phyloP scores from a whole-genome alignment of 2,329 filamentous ascomycete genomes.

The Colletotrichum cuscutae region DNA sequence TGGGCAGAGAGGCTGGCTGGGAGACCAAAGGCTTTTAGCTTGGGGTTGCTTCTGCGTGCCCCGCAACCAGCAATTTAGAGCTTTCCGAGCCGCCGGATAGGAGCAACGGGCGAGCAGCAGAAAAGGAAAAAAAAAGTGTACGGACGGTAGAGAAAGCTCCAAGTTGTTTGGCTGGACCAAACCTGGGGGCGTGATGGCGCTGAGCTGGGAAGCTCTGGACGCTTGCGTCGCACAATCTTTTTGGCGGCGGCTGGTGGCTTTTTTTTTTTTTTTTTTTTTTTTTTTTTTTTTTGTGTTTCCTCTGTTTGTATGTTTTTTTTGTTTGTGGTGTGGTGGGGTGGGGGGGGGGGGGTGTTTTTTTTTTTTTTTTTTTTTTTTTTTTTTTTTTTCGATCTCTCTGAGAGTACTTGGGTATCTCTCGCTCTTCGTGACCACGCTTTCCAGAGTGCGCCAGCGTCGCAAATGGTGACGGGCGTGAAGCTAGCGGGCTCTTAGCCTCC shows the following conservation, averaged over 20 bases:
- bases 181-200: slow-evolving; percentile 23
- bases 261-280: background rate
- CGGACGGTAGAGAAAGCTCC: background rate
- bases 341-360: no score
- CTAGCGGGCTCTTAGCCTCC: background rate
- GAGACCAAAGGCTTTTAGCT: background rate
- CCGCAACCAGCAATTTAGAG: slow-evolving; percentile 13
- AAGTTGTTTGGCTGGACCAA: background rate
- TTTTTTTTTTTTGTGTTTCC: background rate
- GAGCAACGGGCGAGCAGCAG: slow-evolving; percentile 2
- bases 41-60: background rate
- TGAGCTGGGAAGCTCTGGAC: background rate
- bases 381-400: background rate
- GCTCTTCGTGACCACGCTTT: background rate
- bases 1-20: slow-evolving; percentile 11
- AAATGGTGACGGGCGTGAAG: slow-evolving; percentile 16
- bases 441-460: background rate
- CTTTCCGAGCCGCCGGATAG: slow-evolving; percentile 13
- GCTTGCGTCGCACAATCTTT: slow-evolving; percentile 15
- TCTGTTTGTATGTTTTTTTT: no score
- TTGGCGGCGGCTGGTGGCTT: background rate
- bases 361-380: no score
- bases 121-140: no score
- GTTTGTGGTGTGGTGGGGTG: no score
- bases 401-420: no score